Evolutionary conservation across 176 grass and related monocot genomes (phyloP).

Genomic region (Triticum aestivum): DNA sequence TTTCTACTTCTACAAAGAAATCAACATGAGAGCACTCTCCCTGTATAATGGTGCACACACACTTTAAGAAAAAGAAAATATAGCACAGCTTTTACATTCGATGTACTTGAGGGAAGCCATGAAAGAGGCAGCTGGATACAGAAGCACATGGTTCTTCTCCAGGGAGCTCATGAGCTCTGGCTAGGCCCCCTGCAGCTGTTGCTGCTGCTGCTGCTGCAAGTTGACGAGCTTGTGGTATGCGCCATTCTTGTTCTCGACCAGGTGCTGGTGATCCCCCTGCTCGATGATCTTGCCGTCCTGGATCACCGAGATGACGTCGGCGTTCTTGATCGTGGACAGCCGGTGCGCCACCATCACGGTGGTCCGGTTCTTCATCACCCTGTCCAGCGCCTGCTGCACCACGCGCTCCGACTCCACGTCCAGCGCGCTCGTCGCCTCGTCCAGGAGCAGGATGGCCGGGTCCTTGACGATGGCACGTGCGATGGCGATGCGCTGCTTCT

Average conservation of each 20-base stretch:
- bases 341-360: slow-evolving; percentile 91
- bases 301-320: slow-evolving; percentile 84
- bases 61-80: slow-evolving; percentile 20
- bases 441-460: slow-evolving; percentile 75
- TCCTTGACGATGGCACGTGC: slow-evolving; percentile 85
- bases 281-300: slow-evolving; percentile 93
- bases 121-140: background rate
- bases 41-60: slow-evolving; percentile 22
- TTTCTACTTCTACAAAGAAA: slow-evolving; percentile 19
- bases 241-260: slow-evolving; percentile 72
- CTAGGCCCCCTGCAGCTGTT: slow-evolving; percentile 31
- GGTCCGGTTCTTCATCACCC: slow-evolving; percentile 89
- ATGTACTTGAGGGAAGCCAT: background rate
- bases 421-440: slow-evolving; percentile 93
- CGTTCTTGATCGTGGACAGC: slow-evolving; percentile 87
- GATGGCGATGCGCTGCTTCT: slow-evolving; percentile 96
- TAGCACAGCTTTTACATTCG: slow-evolving; percentile 10
- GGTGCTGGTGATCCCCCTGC: slow-evolving; percentile 62
- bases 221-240: slow-evolving; percentile 83
- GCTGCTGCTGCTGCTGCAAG: slow-evolving; percentile 73
- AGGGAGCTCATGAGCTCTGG: slow-evolving; percentile 11
- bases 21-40: slow-evolving; percentile 12
- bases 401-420: slow-evolving; percentile 90
- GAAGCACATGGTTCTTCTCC: background rate
- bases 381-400: slow-evolving; percentile 81